Conservation (phyloP, 2,329 filamentous ascomycete genomes). For the Helotiales sp. region DNA sequence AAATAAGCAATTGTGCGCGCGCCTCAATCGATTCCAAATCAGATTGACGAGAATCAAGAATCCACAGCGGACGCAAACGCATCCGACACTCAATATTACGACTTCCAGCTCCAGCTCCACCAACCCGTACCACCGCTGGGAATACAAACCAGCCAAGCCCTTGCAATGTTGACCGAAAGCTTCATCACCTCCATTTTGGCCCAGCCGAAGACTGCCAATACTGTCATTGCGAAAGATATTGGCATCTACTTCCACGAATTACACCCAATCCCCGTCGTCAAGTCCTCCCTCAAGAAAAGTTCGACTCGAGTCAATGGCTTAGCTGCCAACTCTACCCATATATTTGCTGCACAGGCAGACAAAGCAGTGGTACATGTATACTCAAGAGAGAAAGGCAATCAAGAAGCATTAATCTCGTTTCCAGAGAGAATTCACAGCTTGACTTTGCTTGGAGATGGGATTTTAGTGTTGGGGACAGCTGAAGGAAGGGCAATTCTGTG, state of each 20-base stretch:
- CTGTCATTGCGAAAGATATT: constrained; percentile 74
- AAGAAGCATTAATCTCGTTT: constrained; percentile 88
- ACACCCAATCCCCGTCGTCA: constrained; percentile 76
- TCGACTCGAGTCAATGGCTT: constrained; percentile 79
- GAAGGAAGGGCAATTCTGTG: constrained; percentile 88
- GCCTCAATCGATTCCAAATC: constrained; percentile 2
- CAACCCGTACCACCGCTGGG: not conserved
- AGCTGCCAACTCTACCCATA: constrained; percentile 78
- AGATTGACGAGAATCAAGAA: not conserved
- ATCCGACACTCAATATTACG: not conserved
- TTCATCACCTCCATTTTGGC: constrained; percentile 65
- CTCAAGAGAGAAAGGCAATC: constrained; percentile 78
- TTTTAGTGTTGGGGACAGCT: constrained; percentile 80
- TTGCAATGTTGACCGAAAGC: constrained; percentile 61
- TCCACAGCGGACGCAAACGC: not conserved
- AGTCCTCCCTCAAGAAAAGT: constrained; percentile 88
- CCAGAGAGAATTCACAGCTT: constrained; percentile 84
- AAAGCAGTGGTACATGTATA: constrained; percentile 96
- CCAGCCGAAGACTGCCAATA: constrained; percentile 63
- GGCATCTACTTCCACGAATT: constrained; percentile 86
- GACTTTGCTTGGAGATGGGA: constrained; percentile 68
- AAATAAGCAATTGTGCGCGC: not conserved
- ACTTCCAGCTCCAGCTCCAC: not conserved
- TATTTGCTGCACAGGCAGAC: constrained; percentile 89
- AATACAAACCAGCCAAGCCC: not conserved